These are phyloP conservation scores for Purpureocillium lavendulum DNA, from an alignment of 2,329 filamentous ascomycete genomes.

Conservation along the genomic window DNA sequence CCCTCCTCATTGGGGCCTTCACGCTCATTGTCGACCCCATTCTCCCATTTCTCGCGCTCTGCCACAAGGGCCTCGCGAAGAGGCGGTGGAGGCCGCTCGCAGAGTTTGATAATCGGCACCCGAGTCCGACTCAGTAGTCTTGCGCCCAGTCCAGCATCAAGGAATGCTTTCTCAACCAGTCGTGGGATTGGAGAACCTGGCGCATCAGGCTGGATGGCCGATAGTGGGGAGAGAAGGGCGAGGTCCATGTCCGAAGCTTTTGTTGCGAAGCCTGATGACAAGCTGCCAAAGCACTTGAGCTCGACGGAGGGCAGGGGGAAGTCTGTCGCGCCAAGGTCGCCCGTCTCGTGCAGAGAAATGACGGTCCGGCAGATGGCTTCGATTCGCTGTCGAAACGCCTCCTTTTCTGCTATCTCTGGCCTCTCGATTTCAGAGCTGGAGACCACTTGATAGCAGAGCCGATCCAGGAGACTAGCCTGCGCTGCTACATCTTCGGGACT, in stretches of 20 bases:
- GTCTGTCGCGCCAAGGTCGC: conserved; percentile 26
- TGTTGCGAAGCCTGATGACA: conserved; percentile 78
- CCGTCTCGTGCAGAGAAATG: conserved; percentile 43
- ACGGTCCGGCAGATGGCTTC: conserved; percentile 56
- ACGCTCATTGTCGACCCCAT: conserved; percentile 33
- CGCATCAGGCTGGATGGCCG: conserved; percentile 42
- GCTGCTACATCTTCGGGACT: conserved; percentile 36
- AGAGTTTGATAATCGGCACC: conserved; percentile 83
- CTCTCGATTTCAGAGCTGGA: conserved; percentile 52
- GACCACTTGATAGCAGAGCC: conserved; percentile 35
- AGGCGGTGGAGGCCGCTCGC: conserved; percentile 56
- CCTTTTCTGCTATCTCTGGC: conserved; percentile 60
- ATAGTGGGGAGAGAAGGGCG: conserved; percentile 60
- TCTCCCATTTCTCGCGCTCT: conserved; percentile 66
- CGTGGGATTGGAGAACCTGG: conserved; percentile 59
- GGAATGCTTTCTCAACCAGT: conserved; percentile 64
- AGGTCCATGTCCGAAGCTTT: conserved; percentile 89
- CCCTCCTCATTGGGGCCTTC: conserved; percentile 25
- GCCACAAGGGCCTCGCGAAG: conserved; percentile 53
- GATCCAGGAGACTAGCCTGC: conserved; percentile 41
- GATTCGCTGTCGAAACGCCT: conserved; percentile 57
- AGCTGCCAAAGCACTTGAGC: conserved; percentile 72
- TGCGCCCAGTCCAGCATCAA: conserved; percentile 66
- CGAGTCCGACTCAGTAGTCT: conserved; percentile 69
- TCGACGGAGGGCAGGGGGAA: conserved; percentile 52